Evolutionary conservation across 805 yeast genomes (phyloP).

Genomic region (Torulaspora quercuum): DNA sequence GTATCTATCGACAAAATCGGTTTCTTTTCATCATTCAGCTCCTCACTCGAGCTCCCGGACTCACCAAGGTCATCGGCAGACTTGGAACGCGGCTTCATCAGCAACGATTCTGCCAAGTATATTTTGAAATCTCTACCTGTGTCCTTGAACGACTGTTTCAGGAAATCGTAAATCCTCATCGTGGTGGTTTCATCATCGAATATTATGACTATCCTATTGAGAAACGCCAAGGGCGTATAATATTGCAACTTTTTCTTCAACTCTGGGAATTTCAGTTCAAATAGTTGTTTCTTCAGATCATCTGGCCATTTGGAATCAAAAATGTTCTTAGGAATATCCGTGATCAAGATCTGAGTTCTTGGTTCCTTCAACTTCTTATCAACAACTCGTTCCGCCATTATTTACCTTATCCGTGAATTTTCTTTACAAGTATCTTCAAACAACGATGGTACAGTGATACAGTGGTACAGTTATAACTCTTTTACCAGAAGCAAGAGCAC

Average conservation of each 20-base stretch:
- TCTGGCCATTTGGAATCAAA: conserved; percentile 31
- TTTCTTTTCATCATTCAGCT: conserved; percentile 6
- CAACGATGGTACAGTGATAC: neutral
- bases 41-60: neutral
- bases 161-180: conserved; percentile 17
- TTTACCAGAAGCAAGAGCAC: too few species aligned
- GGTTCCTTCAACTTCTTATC: conserved; percentile 4
- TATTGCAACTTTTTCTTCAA: conserved; percentile 26
- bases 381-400: conserved; percentile 1
- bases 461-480: too few species aligned
- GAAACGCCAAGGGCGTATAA: conserved; percentile 42
- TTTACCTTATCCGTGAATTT: neutral
- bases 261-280: conserved; percentile 25
- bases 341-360: conserved; percentile 34
- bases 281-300: conserved; percentile 23
- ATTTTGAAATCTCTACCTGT: conserved; percentile 24
- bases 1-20: conserved; percentile 33
- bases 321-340: conserved; percentile 29
- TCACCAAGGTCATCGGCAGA: conserved; percentile 12
- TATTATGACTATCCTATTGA: conserved; percentile 43
- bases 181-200: conserved; percentile 33
- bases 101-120: conserved; percentile 37
- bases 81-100: conserved; percentile 31
- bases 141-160: conserved; percentile 19
- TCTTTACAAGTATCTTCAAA: neutral